phyloP scores from a whole-genome alignment of 345 rosid species.

The Cardamine chenopodiifolia region DNA sequence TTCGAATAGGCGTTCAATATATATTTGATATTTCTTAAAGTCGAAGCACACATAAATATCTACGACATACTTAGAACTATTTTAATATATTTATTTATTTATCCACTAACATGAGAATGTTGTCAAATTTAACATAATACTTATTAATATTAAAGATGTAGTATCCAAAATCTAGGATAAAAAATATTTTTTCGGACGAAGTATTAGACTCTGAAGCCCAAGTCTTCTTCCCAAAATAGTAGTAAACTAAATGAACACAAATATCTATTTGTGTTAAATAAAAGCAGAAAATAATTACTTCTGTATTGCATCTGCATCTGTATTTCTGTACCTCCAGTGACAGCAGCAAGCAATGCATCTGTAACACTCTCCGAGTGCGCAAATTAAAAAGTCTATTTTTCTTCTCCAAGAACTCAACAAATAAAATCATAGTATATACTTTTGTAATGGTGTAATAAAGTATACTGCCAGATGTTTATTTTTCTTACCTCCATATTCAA shows the following conservation, averaged over 20 bases:
- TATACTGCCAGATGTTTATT: neutral
- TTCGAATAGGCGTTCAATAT: neutral
- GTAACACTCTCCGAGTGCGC: conserved; percentile 43
- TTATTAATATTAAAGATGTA: neutral
- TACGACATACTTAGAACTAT: neutral
- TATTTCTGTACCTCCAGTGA: conserved; percentile 26
- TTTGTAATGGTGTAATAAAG: neutral
- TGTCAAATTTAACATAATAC: neutral
- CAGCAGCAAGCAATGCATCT: conserved; percentile 30
- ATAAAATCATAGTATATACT: neutral
- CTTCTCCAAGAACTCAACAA: neutral
- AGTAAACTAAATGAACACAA: conserved; percentile 23
- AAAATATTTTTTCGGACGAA: conserved; percentile 25
- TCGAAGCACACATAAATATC: conserved; percentile 30
- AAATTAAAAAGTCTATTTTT: neutral
- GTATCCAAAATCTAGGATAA: neutral
- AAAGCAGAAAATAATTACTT: conserved; percentile 17
- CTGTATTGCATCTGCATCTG: conserved; percentile 21
- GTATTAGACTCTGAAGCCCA: conserved; percentile 35
- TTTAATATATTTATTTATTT: neutral
- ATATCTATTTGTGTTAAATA: conserved; percentile 10
- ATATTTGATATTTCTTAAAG: neutral
- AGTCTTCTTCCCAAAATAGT: conserved; percentile 30
- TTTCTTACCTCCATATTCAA: neutral
- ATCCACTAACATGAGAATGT: neutral